Percentiles rank a stretch among this genome's conserved stretches.
Evolutionary conservation across 2,329 filamentous ascomycete species (phyloP).

Genomic region (Ploettnerulaceae sp.): DNA sequence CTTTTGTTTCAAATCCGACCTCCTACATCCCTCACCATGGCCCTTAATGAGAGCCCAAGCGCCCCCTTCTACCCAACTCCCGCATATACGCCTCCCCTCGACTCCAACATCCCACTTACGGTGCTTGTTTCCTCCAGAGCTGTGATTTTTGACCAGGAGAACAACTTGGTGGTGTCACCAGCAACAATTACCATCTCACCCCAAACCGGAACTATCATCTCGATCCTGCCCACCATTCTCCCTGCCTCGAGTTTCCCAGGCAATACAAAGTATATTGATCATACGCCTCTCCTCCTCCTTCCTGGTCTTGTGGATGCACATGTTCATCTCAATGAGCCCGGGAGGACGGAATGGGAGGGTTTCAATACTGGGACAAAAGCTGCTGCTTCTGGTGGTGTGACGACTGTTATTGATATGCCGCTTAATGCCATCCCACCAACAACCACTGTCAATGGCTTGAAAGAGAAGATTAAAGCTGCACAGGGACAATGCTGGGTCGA

Average conservation of each 20-base stretch:
- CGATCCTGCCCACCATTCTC: constrained; percentile 69
- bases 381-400: constrained; percentile 92
- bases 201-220: constrained; percentile 76
- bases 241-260: constrained; percentile 69
- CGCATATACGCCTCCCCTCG: constrained; percentile 29
- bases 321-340: constrained; percentile 95
- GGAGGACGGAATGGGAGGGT: constrained; percentile 96
- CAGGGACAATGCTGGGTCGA: constrained; percentile 93
- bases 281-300: constrained; percentile 78
- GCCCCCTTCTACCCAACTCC: constrained; percentile 29
- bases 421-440: constrained; percentile 95
- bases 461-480: constrained; percentile 81
- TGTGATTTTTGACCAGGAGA: constrained; percentile 66
- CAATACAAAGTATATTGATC: constrained; percentile 70
- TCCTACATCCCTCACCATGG: constrained; percentile 19
- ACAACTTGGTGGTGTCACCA: constrained; percentile 61
- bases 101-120: constrained; percentile 47
- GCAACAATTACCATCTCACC: constrained; percentile 80
- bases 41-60: constrained; percentile 8
- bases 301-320: constrained; percentile 95
- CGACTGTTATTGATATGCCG: constrained; percentile 96
- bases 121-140: constrained; percentile 82
- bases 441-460: constrained; percentile 76
- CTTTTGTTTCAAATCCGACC: constrained; percentile 13
- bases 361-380: constrained; percentile 93